A percentile compares a stretch with the other conserved stretches of the same genome.
Conservation (phyloP, 2,329 filamentous ascomycete genomes). For the Gnomoniopsis smithogilvyi region DNA sequence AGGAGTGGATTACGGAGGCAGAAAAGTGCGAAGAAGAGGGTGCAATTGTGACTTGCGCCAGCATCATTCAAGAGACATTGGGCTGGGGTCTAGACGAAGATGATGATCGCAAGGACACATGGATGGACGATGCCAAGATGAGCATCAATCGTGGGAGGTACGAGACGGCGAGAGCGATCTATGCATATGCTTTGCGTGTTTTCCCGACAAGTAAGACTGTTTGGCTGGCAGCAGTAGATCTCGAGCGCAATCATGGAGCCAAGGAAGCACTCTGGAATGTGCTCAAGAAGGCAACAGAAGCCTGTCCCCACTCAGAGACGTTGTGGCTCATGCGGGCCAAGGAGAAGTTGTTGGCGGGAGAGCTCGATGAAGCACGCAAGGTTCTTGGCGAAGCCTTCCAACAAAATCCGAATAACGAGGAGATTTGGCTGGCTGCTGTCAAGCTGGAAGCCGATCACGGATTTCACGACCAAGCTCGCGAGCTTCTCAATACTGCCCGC, state of each 20-base stretch:
- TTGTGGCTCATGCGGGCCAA: conserved; percentile 95
- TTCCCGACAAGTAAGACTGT: conserved; percentile 85
- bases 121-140: conserved; percentile 87
- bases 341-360: conserved; percentile 87
- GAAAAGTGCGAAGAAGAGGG: conserved; percentile 94
- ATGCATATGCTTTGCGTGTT: conserved; percentile 83
- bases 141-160: conserved; percentile 80
- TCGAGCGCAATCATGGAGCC: conserved; percentile 85
- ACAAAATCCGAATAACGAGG: conserved; percentile 93
- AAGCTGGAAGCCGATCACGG: conserved; percentile 92
- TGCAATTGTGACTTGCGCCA: conserved; percentile 78
- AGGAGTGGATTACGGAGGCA: conserved; percentile 94
- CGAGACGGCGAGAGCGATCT: conserved; percentile 89
- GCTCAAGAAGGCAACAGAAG: conserved; percentile 89
- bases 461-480: conserved; percentile 76
- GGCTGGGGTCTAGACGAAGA: conserved; percentile 94
- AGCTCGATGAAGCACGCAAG: conserved; percentile 80
- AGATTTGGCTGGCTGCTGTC: conserved; percentile 95
- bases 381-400: conserved; percentile 90
- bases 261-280: conserved; percentile 80
- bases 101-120: conserved; percentile 92
- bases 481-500: conserved; percentile 77
- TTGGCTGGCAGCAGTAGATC: conserved; percentile 86
- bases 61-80: conserved; percentile 88
- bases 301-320: conserved; percentile 85